These are phyloP conservation scores for Penicillium coffeae DNA, from an alignment of 495 filamentous ascomycete species.

Conservation along the genomic window DNA sequence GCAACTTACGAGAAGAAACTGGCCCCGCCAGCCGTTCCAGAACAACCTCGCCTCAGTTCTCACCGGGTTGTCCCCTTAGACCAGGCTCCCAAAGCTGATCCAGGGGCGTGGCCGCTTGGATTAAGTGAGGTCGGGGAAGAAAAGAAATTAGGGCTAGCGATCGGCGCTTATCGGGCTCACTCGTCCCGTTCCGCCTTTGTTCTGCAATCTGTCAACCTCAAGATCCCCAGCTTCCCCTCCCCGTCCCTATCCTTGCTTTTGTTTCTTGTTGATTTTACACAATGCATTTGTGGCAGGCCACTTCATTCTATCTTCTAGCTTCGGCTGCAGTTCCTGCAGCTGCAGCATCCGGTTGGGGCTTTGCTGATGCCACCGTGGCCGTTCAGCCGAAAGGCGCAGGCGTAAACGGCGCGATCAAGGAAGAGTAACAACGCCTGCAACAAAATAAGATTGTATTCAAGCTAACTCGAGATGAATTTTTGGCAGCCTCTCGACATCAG, in stretches of 20 bases:
- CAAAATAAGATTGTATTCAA: not conserved
- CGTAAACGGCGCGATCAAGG: slow-evolving; percentile 60
- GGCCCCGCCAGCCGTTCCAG: slow-evolving; percentile 1
- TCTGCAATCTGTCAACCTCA: slow-evolving; percentile 21
- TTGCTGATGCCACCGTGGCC: slow-evolving; percentile 78
- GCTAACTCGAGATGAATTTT: slow-evolving; percentile 10
- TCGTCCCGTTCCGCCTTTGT: slow-evolving; percentile 22
- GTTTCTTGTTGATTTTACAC: slow-evolving; percentile 13
- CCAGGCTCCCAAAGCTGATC: not conserved
- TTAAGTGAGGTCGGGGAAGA: slow-evolving; percentile 21
- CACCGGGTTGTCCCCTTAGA: not conserved
- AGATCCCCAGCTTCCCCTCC: slow-evolving; percentile 12
- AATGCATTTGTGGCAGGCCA: slow-evolving; percentile 43
- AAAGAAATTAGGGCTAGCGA: slow-evolving; percentile 34
- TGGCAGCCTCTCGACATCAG: slow-evolving; percentile 57
- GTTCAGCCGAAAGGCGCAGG: slow-evolving; percentile 69
- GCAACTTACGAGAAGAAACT: slow-evolving; percentile 14
- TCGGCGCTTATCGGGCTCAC: slow-evolving; percentile 29
- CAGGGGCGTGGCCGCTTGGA: slow-evolving; percentile 2
- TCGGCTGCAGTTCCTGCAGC: slow-evolving; percentile 34
- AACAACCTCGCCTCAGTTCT: not conserved
- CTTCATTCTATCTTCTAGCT: slow-evolving; percentile 39
- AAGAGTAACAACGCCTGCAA: slow-evolving; percentile 52
- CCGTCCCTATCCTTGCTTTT: slow-evolving; percentile 4
- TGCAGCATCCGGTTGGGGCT: slow-evolving; percentile 76